A percentile compares a stretch with the other conserved stretches of the same genome.
Evolutionary conservation across 257 asterid species (phyloP).

Genomic region (Solanum bulbocastanum): DNA sequence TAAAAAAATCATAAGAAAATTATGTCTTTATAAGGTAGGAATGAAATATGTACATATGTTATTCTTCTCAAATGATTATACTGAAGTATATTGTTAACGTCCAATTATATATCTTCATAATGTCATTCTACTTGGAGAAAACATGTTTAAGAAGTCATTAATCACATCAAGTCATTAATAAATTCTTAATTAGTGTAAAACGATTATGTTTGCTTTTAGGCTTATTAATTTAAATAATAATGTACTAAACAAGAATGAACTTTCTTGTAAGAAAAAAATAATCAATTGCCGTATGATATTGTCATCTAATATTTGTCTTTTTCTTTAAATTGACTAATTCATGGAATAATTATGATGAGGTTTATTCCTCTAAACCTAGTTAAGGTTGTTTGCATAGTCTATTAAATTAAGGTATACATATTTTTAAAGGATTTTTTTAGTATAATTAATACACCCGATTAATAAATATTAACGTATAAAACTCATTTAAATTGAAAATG

Average conservation of each 20-base stretch:
- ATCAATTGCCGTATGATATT: neutral
- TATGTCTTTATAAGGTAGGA: too few species aligned
- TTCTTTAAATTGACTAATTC: neutral
- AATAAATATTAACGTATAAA: neutral
- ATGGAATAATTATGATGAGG: neutral
- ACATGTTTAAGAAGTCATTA: neutral
- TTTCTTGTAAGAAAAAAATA: neutral
- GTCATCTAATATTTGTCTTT: neutral
- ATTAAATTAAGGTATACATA: neutral
- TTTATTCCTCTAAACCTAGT: neutral
- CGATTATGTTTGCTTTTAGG: neutral
- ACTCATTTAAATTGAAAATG: neutral
- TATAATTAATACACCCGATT: too few species aligned
- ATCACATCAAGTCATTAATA: neutral
- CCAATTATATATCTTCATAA: neutral
- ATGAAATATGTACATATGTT: too few species aligned
- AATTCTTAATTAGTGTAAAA: neutral
- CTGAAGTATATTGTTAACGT: neutral
- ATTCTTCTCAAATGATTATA: too few species aligned
- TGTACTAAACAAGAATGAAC: neutral
- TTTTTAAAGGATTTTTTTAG: too few species aligned
- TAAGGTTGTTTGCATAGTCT: neutral
- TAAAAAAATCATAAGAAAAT: too few species aligned
- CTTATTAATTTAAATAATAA: neutral
- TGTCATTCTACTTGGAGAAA: neutral